Evolutionary conservation across 768 basidiomycete genomes (phyloP).

Genomic region (Auricularia cornea): DNA sequence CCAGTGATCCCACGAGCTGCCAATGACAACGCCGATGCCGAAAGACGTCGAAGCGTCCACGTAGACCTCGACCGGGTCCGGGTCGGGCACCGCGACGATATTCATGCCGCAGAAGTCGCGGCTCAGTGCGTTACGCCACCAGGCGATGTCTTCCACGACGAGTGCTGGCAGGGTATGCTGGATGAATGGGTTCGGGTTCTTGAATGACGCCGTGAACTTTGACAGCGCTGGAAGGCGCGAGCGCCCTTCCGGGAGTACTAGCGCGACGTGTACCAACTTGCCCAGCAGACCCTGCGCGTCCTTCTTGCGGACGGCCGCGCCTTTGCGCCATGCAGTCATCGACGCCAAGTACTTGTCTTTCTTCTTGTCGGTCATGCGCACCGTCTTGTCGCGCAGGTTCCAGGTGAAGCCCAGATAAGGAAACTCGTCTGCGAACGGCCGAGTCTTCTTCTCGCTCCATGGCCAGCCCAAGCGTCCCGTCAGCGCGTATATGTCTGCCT

Average conservation of each 20-base stretch:
- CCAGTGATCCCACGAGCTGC: conserved; percentile 10
- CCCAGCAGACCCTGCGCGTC: conserved; percentile 20
- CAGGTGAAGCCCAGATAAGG: conserved; percentile 32
- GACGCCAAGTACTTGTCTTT: conserved; percentile 21
- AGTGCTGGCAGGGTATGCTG: conserved; percentile 13
- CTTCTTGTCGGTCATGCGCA: conserved; percentile 25
- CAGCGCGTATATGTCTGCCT: no score
- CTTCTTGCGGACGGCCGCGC: conserved; percentile 6
- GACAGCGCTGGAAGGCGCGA: conserved; percentile 21
- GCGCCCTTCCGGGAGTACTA: conserved; percentile 20
- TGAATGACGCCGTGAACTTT: conserved; percentile 16
- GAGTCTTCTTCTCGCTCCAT: conserved; percentile 25
- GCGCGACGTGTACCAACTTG: conserved; percentile 25
- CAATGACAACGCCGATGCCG: conserved; percentile 6
- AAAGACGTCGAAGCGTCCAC: conserved; percentile 3
- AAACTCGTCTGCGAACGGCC: conserved; percentile 20
- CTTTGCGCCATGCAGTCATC: conserved; percentile 13
- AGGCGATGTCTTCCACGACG: conserved; percentile 20
- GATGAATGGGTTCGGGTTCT: conserved; percentile 14
- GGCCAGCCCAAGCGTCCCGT: conserved; percentile 25
- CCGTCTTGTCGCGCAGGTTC: conserved; percentile 21
- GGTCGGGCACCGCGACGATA: conserved; percentile 8
- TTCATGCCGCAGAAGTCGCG: neutral
- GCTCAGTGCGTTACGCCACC: conserved; percentile 23
- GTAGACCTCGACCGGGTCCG: neutral